Base-by-base conservation (phyloP, 805 yeast genomes). In the Kuraishia borneana region DNA sequence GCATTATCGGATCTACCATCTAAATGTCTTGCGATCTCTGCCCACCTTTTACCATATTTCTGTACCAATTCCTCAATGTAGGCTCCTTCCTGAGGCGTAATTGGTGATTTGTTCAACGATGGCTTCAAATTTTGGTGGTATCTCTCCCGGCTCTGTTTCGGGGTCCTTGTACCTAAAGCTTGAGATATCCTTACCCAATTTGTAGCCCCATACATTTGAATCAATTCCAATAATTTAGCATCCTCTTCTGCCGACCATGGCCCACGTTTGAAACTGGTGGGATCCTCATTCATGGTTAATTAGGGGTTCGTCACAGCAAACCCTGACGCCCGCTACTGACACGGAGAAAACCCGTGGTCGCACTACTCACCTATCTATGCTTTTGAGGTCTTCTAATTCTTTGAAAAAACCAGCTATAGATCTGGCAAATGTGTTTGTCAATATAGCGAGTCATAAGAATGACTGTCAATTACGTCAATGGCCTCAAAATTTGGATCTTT, bases 181-280 rank as follows among this genome's bases (percentile, higher is more conserved):
- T 76, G 79, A 8, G 94, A 75, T 14, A 87, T 83, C 38, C 83
- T 68, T 5, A 87, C 95, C 96, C 96, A 85, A 51, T 83, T 83
- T 26, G 83, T 69, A 7, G 94, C 85, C 4, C 94, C 94, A 51
- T 72, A 77, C 18, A 72, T 54, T 27, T 70, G 60, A 26, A 85
- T 83, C 18, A 85, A 64, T 17, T 77, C 81, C 50, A 85, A 56
- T 32, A 85, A 66, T 44, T 71, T 70, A 42, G 68, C 70, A 54
- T 85, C 96, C 47, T 85, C 96, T 18, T 76, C 78, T 1, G 87
- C 79, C 5, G 92, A 73, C 96, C 96, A 85, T 0, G 95, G 94
- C 1, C 96, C 96, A 31, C 92, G 61, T 41, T 80, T 58, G 32
- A 33, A 23, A 17, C 17, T 22, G 8, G 31, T 26, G 4, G 29